Evolutionary conservation across 345 rosid species (phyloP).

Genomic region (Passiflora organensis): DNA sequence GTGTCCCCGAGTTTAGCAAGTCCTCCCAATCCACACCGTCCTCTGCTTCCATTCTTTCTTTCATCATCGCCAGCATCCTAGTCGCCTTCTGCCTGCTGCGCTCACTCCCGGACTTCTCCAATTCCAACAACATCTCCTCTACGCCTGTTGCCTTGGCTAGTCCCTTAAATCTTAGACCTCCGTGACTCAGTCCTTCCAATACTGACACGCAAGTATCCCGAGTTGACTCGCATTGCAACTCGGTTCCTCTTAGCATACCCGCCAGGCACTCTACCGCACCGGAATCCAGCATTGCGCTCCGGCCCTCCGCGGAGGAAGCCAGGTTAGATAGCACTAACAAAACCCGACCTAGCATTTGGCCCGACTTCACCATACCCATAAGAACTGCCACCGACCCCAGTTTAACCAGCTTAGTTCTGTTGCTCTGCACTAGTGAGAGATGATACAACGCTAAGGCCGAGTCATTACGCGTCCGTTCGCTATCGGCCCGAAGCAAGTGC

Average conservation of each 20-base stretch:
- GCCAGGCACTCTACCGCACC: conserved; percentile 75
- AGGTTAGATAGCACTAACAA: conserved; percentile 52
- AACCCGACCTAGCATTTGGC: conserved; percentile 43
- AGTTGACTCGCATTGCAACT: conserved; percentile 40
- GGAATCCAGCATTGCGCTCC: conserved; percentile 60
- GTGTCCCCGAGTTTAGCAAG: conserved; percentile 49
- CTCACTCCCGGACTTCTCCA: conserved; percentile 48
- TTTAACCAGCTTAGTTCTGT: conserved; percentile 53
- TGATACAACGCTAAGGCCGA: conserved; percentile 82
- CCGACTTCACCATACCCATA: conserved; percentile 51
- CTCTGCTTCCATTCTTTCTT: conserved; percentile 26
- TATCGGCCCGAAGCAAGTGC: conserved; percentile 49
- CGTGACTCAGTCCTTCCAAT: conserved; percentile 53
- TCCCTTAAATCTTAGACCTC: conserved; percentile 62
- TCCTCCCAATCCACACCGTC: conserved; percentile 74
- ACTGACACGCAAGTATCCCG: conserved; percentile 58
- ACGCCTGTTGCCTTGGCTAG: conserved; percentile 63
- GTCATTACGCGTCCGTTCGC: conserved; percentile 64
- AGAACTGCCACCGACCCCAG: conserved; percentile 57
- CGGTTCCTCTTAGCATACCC: conserved; percentile 32
- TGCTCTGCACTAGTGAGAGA: conserved; percentile 62
- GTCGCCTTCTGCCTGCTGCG: conserved; percentile 43
- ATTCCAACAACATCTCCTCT: conserved; percentile 44
- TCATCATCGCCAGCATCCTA: conserved; percentile 46
- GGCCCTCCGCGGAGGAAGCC: conserved; percentile 49